Base-by-base conservation (phyloP, 176 grass and related monocot genomes). In the Leersia perrieri region DNA sequence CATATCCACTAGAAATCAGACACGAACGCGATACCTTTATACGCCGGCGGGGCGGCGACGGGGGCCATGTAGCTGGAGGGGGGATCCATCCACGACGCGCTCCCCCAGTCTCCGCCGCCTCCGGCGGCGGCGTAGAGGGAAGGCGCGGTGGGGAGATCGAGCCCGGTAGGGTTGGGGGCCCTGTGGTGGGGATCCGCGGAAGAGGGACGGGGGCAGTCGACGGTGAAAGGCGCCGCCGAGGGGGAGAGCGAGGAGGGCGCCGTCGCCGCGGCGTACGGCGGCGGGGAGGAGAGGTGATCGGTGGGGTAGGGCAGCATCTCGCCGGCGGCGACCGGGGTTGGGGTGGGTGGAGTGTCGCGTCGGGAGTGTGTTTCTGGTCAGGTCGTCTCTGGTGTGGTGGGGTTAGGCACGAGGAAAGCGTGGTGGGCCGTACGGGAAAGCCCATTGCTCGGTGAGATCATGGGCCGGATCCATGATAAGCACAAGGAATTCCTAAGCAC, bases 81-180 rank as follows among this genome's bases (percentile, higher is more conserved):
- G 14, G 87, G 75, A 79, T 92, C 85, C 31, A 88, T 91, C 89
- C 89, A 94, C 35, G 92, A 89, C 14, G 60, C 36, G 39, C 30
- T 77, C 60, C 44, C 78, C 74, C 78, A 79, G 31, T 42, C 75
- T 14, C 63, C 45, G 16, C 78, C 75, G 31, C 35, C 75, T 14
- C 63, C 45, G 16, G 4, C 64, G 16, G 84, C 70, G 9, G 47
- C 20, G 73, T 86, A 79, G 58, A 90, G 33, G 66, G 81, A 79
- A 74, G 89, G 75, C 15, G 68, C 83, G 68, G 86, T 86, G 61
- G 86, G 74, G 63, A 74, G 74, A 84, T 78, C 73, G 2, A 67
- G 41, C 4, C 11, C 65, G n/a, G n/a, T n/a, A 27, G 86, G 68
- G 63, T 45, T 82, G 14, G 57, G 72, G 35, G 35, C 68, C 45